Evolutionary conservation across 257 asterid species (phyloP).

Genomic region (Solanum commersonii): DNA sequence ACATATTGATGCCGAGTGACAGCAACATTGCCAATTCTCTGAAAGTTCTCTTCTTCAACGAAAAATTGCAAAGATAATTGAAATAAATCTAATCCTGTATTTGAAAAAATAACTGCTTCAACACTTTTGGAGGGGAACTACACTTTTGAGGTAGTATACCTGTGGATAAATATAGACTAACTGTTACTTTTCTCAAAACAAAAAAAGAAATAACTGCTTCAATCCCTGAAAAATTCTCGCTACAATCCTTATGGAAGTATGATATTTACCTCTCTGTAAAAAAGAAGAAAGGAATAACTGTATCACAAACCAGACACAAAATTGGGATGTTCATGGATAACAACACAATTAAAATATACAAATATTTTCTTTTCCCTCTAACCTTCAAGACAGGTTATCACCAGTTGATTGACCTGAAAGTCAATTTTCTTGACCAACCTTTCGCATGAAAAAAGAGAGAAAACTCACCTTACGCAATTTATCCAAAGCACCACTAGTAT

Average conservation of each 20-base stretch:
- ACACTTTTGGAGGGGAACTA: too few relatives aligned
- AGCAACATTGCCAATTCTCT: not conserved
- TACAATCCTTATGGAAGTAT: not conserved
- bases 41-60: not conserved
- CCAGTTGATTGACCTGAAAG: not conserved
- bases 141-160: too few relatives aligned
- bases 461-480: slow-evolving; percentile 79
- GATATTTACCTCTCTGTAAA: not conserved
- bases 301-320: not conserved
- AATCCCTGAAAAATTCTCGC: not conserved
- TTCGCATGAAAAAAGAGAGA: not conserved
- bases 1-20: not conserved
- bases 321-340: not conserved
- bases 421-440: not conserved
- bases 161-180: too few relatives aligned
- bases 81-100: not conserved
- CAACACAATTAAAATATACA: not conserved
- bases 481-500: slow-evolving; percentile 98
- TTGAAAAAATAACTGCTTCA: not conserved
- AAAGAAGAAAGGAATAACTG: not conserved
- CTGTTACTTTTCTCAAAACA: too few relatives aligned
- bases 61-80: not conserved
- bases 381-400: not conserved
- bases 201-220: not conserved
- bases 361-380: not conserved